These are phyloP conservation scores for Macrophomina pseudophaseolina DNA, from an alignment of 2,329 filamentous ascomycete genomes.

Conservation along the genomic window DNA sequence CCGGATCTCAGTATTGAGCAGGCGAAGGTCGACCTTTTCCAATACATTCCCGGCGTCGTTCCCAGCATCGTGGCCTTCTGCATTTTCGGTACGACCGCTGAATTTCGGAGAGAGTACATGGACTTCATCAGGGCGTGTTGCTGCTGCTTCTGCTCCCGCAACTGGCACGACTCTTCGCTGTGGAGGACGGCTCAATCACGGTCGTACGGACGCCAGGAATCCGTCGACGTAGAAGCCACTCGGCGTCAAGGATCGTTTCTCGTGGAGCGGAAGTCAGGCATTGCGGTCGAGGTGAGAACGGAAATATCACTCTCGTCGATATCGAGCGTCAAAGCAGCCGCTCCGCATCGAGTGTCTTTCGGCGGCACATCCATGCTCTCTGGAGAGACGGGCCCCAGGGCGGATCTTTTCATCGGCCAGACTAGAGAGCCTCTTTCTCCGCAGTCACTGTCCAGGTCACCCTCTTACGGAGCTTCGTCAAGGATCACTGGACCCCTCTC, in stretches of 20 bases:
- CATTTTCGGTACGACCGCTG: slow-evolving; percentile 19
- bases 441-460: neutral
- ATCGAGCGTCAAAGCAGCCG: neutral
- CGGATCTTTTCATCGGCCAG: neutral
- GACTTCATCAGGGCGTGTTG: neutral
- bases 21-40: slow-evolving; percentile 9
- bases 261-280: neutral
- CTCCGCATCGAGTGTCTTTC: slow-evolving; percentile 3
- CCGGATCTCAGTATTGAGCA: slow-evolving; percentile 14
- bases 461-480: neutral
- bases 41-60: slow-evolving; percentile 14
- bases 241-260: neutral
- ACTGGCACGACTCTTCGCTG: neutral
- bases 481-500: no score
- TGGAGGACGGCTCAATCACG: neutral
- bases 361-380: neutral
- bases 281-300: slow-evolving; percentile 5
- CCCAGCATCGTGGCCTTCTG: slow-evolving; percentile 16
- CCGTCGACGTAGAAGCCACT: neutral
- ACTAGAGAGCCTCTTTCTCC: neutral
- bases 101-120: slow-evolving; percentile 13
- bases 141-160: neutral
- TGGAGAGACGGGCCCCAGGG: no score
- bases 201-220: slow-evolving; percentile 9
- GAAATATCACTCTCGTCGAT: slow-evolving; percentile 10